A percentile compares a stretch with the other conserved stretches of the same genome.
phyloP scores from a whole-genome alignment of 2,329 filamentous ascomycete species.

The Penicillium expansum region DNA sequence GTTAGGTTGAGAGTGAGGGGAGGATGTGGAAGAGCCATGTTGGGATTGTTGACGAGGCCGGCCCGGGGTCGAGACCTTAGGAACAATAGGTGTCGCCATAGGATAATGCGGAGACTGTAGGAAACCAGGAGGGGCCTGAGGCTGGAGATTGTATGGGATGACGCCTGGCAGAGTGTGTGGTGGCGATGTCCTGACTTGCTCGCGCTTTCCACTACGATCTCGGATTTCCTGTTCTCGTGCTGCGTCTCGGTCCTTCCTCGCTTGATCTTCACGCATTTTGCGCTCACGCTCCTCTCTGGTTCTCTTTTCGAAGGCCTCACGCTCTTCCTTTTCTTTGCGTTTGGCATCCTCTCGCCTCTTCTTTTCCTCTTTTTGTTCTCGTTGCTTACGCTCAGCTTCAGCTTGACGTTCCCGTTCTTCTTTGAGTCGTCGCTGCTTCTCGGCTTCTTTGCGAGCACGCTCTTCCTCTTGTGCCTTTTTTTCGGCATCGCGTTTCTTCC shows the following conservation, averaged over 20 bases:
- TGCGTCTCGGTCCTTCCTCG: constrained; percentile 59
- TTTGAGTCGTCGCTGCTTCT: constrained; percentile 72
- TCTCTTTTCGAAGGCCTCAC: constrained; percentile 63
- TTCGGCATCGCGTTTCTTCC: constrained; percentile 85
- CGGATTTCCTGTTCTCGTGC: constrained; percentile 50
- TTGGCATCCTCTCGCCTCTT: constrained; percentile 68
- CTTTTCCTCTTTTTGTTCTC: constrained; percentile 79
- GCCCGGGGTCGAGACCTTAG: constrained; percentile 78
- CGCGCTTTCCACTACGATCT: constrained; percentile 32
- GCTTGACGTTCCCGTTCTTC: constrained; percentile 84
- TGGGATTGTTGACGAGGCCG: constrained; percentile 75
- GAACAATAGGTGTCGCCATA: constrained; percentile 74
- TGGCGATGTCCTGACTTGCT: constrained; percentile 51
- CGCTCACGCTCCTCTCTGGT: constrained; percentile 63
- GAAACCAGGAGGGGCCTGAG: constrained; percentile 49
- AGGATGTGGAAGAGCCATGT: constrained; percentile 67
- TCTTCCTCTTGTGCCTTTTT: constrained; percentile 90
- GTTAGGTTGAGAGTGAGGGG: constrained; percentile 55
- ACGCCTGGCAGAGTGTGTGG: constrained; percentile 58
- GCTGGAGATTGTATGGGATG: constrained; percentile 53
- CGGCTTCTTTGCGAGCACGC: constrained; percentile 76
- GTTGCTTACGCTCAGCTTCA: constrained; percentile 79
- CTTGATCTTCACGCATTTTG: constrained; percentile 43
- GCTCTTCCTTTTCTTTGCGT: constrained; percentile 70
- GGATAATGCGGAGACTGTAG: constrained; percentile 76